Percentiles rank a stretch among this genome's conserved stretches.
Evolutionary conservation across 2,329 filamentous ascomycete species (phyloP).

Genomic region (Colletotrichum higginsianum): DNA sequence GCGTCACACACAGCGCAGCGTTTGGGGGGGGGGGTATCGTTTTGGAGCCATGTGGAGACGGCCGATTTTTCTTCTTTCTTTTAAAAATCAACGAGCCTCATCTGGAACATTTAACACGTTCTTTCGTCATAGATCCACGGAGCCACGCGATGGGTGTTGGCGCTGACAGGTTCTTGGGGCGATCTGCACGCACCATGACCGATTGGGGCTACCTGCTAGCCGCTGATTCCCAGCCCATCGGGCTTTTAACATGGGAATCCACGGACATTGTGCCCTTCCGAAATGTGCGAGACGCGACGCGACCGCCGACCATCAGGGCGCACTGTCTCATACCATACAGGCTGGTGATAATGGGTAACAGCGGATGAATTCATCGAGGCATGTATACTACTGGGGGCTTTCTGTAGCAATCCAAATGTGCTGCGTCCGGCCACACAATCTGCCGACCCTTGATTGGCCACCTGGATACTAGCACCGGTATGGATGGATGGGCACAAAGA

Average conservation of each 20-base stretch:
- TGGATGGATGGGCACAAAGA: too few species aligned
- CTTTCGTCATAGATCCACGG: conserved; percentile 41
- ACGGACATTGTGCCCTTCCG: conserved; percentile 37
- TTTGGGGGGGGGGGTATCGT: not conserved
- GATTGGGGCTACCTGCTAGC: conserved; percentile 14
- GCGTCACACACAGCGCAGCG: conserved; percentile 28
- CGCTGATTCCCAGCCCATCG: conserved; percentile 3
- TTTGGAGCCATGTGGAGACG: conserved; percentile 17
- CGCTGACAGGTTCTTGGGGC: conserved; percentile 8
- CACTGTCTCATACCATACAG: too few species aligned
- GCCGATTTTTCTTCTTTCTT: not conserved
- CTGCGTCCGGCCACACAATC: not conserved
- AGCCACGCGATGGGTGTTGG: conserved; percentile 21
- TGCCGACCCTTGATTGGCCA: not conserved
- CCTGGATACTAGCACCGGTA: not conserved
- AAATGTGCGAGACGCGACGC: conserved; percentile 24
- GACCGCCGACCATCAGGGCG: not conserved
- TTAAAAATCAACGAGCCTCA: conserved; percentile 11
- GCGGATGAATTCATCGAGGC: conserved; percentile 25
- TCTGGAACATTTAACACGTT: conserved; percentile 11
- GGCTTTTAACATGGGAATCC: not conserved
- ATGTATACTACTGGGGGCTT: not conserved
- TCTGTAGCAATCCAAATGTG: not conserved
- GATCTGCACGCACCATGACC: conserved; percentile 21
- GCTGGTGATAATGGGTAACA: too few species aligned